These are phyloP conservation scores for Fusarium sp. DNA, from an alignment of 2,329 filamentous ascomycete genomes.

Conservation along the genomic window DNA sequence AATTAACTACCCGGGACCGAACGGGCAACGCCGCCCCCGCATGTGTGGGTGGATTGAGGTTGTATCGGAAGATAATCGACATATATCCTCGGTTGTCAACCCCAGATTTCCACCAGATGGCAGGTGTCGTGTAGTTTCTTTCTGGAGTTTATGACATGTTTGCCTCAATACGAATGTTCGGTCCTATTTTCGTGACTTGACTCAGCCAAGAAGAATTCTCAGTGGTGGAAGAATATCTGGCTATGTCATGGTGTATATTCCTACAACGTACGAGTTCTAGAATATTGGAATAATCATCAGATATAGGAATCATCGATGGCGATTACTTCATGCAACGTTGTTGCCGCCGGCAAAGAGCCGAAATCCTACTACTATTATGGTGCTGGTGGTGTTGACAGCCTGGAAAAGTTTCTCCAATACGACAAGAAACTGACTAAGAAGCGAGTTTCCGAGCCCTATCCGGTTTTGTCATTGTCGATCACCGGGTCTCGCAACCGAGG, in stretches of 20 bases:
- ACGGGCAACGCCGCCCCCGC: conserved; percentile 7
- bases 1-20: background rate
- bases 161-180: background rate
- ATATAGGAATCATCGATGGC: background rate
- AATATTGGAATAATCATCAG: background rate
- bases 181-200: conserved; percentile 4
- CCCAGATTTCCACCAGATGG: background rate
- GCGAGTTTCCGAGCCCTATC: background rate
- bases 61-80: background rate
- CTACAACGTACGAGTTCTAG: fast-evolving
- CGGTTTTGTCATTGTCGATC: conserved; percentile 2
- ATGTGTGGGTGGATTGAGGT: conserved; percentile 10
- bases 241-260: background rate
- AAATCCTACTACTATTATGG: background rate
- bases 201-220: background rate
- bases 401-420: too few relatives aligned
- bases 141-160: background rate
- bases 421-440: too few relatives aligned
- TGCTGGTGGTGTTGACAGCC: background rate
- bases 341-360: conserved; percentile 14
- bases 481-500: background rate
- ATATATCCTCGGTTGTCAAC: background rate
- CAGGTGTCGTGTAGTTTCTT: background rate
- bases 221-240: conserved; percentile 1
- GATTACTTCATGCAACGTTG: background rate